These are phyloP conservation scores for Daldinia grandis DNA, from an alignment of 495 filamentous ascomycete species.

Conservation along the genomic window DNA sequence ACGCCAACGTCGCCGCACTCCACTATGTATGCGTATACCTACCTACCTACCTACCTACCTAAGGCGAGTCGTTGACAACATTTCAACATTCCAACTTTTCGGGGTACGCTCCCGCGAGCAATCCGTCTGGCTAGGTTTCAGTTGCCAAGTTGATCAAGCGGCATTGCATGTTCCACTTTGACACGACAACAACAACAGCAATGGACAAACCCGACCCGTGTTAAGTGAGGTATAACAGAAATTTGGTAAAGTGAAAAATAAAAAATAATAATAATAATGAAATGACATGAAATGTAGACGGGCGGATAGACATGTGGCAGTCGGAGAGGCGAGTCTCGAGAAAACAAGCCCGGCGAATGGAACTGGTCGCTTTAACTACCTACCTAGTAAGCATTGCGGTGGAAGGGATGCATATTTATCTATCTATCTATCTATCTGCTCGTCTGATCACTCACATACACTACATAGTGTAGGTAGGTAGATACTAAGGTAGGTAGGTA, in stretches of 20 bases:
- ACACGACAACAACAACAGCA: constrained; percentile 20
- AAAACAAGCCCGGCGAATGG: constrained; percentile 23
- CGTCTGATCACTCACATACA: constrained; percentile 36
- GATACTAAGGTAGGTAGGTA: no score
- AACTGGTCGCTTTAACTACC: constrained; percentile 15
- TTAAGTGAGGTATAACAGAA: not conserved
- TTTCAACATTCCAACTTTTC: not conserved
- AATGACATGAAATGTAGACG: not conserved
- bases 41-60: no score
- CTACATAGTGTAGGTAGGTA: no score
- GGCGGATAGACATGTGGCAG: constrained; percentile 42
- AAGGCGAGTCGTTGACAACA: constrained; percentile 4
- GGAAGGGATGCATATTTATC: constrained; percentile 38
- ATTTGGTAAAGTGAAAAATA: not conserved
- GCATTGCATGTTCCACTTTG: constrained; percentile 34
- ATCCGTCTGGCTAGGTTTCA: constrained; percentile 26
- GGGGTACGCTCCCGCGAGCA: constrained; percentile 1
- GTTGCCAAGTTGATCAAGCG: constrained; percentile 36
- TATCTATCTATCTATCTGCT: constrained; percentile 26
- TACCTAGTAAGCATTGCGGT: constrained; percentile 30
- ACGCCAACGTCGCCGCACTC: constrained; percentile 13
- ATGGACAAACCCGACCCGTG: not conserved
- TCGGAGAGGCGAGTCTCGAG: constrained; percentile 23
- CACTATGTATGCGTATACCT: not conserved
- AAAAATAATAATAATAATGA: not conserved